Evolutionary conservation across 2,329 filamentous ascomycete species (phyloP), one percentile per base, ranked within the genome.

Genomic region (Sclerotinia spermophila): DNA sequence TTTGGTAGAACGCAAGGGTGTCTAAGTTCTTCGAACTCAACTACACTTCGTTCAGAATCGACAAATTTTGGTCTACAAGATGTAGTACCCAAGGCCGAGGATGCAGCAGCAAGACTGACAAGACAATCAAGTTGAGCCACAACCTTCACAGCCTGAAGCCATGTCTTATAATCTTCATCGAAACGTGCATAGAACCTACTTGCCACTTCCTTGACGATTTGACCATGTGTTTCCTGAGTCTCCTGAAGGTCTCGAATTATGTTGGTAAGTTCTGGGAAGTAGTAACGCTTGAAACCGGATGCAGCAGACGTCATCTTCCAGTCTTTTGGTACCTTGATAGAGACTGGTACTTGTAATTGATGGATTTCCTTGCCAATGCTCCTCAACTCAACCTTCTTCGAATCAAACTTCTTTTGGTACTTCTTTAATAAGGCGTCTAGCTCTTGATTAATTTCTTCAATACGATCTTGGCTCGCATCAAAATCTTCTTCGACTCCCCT

Each of bases 231-330:
- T 80, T 99, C 96, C 79, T 97, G 94, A 1, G 94, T 92, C 82
- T 99, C 96, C 79, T 97, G 96, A 27, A 98, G 85, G 76, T 93
- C 87, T 65, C 95, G 91, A 33, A 99, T 94, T 2, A 97, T 87
- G 40, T 87, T 85, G 21, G 92, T 91, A 21, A 98, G 86, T 77
- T 97, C 92, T 1, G 90, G 86, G 75, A 94, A 97, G 82, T 98
- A 99, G 83, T 95, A 99, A 0, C 96, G 91, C 81, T 97, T 97
- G 78, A 96, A 92, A 70, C 90, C 89, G 73, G 91, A 88, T 0
- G 96, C 98, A 0, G 94, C 92, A 6, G 96, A 98, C 94, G 98
- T 97, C 79, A 98, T 95, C 73, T 94, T 90, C 94, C 96, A 99
- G 76, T 84, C 88, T 74, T 91, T 91, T 0, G 96, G 96, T 3